Base-by-base conservation (phyloP, 331 rosid species). In the Pyrus hybrid region DNA sequence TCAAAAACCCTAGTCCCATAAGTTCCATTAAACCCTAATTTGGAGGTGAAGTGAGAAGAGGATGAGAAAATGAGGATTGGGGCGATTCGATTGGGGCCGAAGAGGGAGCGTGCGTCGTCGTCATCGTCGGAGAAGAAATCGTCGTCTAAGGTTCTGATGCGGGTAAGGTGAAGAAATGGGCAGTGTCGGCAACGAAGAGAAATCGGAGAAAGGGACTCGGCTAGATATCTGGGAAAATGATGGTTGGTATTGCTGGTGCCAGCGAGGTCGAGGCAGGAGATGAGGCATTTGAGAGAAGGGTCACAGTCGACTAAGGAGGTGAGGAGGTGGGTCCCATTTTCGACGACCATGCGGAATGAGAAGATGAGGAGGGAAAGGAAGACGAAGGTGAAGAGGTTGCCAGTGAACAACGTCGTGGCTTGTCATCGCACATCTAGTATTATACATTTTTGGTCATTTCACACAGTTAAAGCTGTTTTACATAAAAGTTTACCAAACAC, bases 111-210 rank as follows among this genome's bases (percentile, higher is more conserved):
- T 8, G 86, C 90, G 3, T 87, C 92, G 45, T 86, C 92, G 37
- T 91, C 97, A 26, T 88, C 97, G 5, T 92, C 93, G 76, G 97
- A 91, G 88, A 91, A 94, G 71, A 91, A 87, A 70, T 94, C 99
- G 1, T 90, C 97, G 7, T 94, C 99, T 25, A 94, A 89, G 88
- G 99, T 92, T 51, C 96, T 97, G 47, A 91, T 89, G 2, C 97
- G 93, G 43, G 96, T 90, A 70, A 94, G 93, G 60, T 94, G 99
- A 5, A 94, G 95, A 20, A 94, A 92, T 1, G 97, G 97, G 45
- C 95, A 92, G 8, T 85, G 91, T 35, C 83, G 85, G 57, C 76
- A 86, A 13, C 87, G 89, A 17, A 71, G 87, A 11, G 45, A 32
- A 65, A 85, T 73, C 1, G 87, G 28, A 1, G 87, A 51, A 0